Conservation (phyloP, 768 basidiomycete genomes). For the Boletus bicolor region DNA sequence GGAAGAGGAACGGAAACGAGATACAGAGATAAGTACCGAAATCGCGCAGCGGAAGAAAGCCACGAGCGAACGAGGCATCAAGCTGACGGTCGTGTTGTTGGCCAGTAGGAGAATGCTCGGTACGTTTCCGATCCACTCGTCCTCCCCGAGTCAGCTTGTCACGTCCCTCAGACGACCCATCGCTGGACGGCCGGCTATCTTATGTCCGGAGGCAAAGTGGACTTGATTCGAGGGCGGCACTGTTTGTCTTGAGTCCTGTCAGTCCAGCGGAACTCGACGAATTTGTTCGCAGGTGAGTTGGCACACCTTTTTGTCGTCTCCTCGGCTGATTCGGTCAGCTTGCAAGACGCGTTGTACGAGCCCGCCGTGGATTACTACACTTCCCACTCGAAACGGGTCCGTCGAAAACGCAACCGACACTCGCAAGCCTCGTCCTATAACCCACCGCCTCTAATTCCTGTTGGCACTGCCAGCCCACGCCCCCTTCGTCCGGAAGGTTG, state of each 20-base stretch:
- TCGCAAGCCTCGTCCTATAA: constrained; percentile 56
- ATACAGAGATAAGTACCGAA: constrained; percentile 75
- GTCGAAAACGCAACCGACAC: constrained; percentile 84
- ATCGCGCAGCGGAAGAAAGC: constrained; percentile 76
- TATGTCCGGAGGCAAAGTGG: constrained; percentile 85
- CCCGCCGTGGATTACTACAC: constrained; percentile 92
- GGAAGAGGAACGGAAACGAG: constrained; percentile 67
- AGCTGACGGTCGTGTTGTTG: constrained; percentile 90
- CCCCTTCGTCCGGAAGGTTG: constrained; percentile 84
- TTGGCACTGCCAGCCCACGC: constrained; percentile 41
- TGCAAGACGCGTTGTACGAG: constrained; percentile 87
- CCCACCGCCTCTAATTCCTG: constrained; percentile 43
- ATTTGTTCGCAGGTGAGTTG: constrained; percentile 73
- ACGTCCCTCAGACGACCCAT: constrained; percentile 65
- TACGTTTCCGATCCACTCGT: constrained; percentile 33
- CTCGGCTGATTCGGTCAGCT: constrained; percentile 38
- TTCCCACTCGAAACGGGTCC: constrained; percentile 85
- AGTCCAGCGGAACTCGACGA: constrained; percentile 80
- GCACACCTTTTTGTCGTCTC: neutral
- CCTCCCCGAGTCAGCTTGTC: neutral
- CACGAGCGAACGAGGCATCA: constrained; percentile 83
- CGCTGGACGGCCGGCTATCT: constrained; percentile 79
- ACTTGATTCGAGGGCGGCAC: constrained; percentile 85
- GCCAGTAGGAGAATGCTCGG: constrained; percentile 87
- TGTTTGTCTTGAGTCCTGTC: constrained; percentile 95